These are phyloP conservation scores for Candida glucosophila DNA, from an alignment of 1,139 yeast genomes.

Conservation along the genomic window DNA sequence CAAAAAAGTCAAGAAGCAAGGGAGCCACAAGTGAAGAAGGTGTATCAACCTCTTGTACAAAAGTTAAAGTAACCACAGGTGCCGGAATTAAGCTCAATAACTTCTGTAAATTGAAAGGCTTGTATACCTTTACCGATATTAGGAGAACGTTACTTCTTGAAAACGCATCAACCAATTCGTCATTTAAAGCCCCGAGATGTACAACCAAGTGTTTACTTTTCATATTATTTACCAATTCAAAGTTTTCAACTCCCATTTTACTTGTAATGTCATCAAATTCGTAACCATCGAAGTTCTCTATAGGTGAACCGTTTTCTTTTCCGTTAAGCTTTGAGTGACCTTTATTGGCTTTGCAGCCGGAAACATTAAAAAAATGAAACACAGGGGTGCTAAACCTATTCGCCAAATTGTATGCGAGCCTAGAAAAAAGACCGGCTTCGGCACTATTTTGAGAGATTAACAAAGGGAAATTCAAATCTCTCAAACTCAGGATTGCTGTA, in stretches of 20 bases:
- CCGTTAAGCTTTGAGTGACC: constrained; percentile 6
- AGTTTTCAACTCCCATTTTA: constrained; percentile 20
- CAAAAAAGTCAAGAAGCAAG: constrained; percentile 67
- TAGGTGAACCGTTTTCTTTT: constrained; percentile 5
- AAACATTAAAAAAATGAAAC: constrained; percentile 54
- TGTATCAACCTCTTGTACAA: constrained; percentile 52
- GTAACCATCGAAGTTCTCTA: constrained; percentile 10
- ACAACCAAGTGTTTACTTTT: constrained; percentile 46
- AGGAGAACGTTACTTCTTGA: constrained; percentile 38
- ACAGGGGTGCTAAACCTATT: constrained; percentile 43
- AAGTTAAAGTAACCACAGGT: constrained; percentile 47
- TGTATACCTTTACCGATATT: constrained; percentile 52
- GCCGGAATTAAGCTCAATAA: constrained; percentile 49
- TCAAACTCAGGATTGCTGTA: constrained; percentile 56
- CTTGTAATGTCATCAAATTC: constrained; percentile 19
- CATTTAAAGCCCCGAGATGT: constrained; percentile 50
- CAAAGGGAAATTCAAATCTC: constrained; percentile 59
- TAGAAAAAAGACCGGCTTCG: constrained; percentile 45
- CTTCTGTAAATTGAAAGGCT: constrained; percentile 56
- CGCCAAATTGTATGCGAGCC: constrained; percentile 53
- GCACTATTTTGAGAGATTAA: constrained; percentile 53
- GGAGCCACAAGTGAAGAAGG: constrained; percentile 47
- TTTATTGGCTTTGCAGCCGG: constrained; percentile 10
- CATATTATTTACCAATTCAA: constrained; percentile 20
- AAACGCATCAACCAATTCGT: constrained; percentile 35